Percentiles rank a stretch among this genome's conserved stretches.
Evolutionary conservation across 176 grass and related monocot genomes (phyloP).

Genomic region (Bromus sterilis): DNA sequence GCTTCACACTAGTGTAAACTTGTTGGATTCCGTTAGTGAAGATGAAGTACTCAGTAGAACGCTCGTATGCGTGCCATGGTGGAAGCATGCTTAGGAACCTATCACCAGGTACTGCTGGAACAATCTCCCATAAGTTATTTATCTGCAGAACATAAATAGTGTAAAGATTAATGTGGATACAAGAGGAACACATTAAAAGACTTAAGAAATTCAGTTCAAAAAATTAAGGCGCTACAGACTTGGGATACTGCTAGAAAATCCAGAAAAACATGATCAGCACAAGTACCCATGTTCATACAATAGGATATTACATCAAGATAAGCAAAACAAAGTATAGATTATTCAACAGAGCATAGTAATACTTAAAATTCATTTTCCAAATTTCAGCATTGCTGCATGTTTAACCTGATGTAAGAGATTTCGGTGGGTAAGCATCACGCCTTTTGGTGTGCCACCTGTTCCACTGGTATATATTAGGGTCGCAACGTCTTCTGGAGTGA

Average conservation of each 20-base stretch:
- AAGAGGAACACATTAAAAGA: background rate
- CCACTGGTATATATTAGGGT: constrained; percentile 98
- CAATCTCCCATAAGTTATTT: constrained; percentile 83
- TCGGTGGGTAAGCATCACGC: constrained; percentile 86
- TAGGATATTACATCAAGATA: constrained; percentile 6
- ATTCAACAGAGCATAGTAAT: background rate
- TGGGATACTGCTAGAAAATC: constrained; percentile 5
- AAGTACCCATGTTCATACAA: background rate
- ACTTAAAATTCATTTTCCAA: background rate
- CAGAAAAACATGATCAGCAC: background rate
- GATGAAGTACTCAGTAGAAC: constrained; percentile 84
- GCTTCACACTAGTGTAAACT: constrained; percentile 92
- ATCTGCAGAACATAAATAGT: constrained; percentile 40
- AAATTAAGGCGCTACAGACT: background rate
- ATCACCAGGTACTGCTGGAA: constrained; percentile 73
- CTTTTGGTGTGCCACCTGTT: constrained; percentile 87
- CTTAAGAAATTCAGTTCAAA: background rate
- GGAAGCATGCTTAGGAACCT: constrained; percentile 97
- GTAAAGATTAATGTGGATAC: constrained; percentile 5
- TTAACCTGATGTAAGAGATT: constrained; percentile 96
- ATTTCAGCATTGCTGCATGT: background rate
- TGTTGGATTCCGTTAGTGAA: constrained; percentile 76
- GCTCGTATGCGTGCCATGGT: constrained; percentile 95
- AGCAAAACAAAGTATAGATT: background rate
- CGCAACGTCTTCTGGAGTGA: constrained; percentile 77